A percentile compares a stretch with the other conserved stretches of the same genome.
These are phyloP conservation scores for Mycena filopes DNA, from an alignment of 768 basidiomycete genomes.

Conservation along the genomic window DNA sequence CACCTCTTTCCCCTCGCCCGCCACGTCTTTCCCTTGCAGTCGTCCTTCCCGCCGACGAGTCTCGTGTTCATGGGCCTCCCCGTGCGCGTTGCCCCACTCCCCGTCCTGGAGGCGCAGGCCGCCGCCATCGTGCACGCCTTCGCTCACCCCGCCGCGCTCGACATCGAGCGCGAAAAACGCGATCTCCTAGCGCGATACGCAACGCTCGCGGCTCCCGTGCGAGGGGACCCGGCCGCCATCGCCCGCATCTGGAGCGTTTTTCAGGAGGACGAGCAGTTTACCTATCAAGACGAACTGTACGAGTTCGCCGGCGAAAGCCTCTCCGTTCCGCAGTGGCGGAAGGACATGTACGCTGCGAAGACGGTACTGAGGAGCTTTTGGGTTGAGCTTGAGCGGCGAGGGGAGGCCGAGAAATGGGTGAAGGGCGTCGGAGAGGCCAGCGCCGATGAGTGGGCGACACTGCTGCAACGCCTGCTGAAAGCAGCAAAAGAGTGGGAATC, in stretches of 20 bases:
- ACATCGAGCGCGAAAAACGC: constrained; percentile 57
- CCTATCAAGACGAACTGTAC: constrained; percentile 71
- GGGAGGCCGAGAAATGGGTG: constrained; percentile 70
- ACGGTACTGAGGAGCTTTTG: constrained; percentile 62
- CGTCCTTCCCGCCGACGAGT: constrained; percentile 54
- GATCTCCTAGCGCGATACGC: constrained; percentile 63
- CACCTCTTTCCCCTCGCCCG: constrained; percentile 77
- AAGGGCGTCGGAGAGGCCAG: constrained; percentile 70
- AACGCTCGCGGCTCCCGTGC: constrained; percentile 45
- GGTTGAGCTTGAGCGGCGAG: constrained; percentile 64
- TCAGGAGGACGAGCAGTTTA: constrained; percentile 65
- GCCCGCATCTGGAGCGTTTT: constrained; percentile 69
- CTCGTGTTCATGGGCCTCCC: constrained; percentile 77
- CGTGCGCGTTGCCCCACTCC: constrained; percentile 73
- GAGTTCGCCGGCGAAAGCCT: constrained; percentile 53
- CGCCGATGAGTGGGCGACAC: constrained; percentile 68
- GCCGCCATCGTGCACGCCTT: constrained; percentile 69
- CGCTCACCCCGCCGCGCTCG: constrained; percentile 58
- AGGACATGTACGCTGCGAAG: constrained; percentile 63
- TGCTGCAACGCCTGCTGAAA: constrained; percentile 47
- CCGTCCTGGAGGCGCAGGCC: constrained; percentile 82
- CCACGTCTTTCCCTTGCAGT: constrained; percentile 74
- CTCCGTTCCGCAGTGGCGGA: constrained; percentile 66
- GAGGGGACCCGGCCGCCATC: constrained; percentile 51
- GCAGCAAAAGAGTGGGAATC: constrained; percentile 41